Percentiles rank a stretch among this genome's conserved stretches.
Evolutionary conservation across 148 eudicot species (phyloP).

Genomic region (Linanthus parryae): DNA sequence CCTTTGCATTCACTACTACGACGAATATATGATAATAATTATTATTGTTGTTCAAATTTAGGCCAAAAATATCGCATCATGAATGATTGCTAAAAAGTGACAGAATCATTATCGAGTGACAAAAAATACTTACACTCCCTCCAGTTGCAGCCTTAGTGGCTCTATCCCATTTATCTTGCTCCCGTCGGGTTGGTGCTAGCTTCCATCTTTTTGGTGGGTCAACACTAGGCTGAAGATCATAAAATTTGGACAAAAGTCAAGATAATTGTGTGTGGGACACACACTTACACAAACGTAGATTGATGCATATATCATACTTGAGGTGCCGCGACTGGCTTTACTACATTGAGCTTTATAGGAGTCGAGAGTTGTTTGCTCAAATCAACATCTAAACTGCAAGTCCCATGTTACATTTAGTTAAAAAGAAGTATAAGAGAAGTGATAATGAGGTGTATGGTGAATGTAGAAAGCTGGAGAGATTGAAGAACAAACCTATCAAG

Average conservation of each 20-base stretch:
- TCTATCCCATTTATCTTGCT: constrained; percentile 91
- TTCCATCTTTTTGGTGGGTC: constrained; percentile 54
- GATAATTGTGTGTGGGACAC: not conserved
- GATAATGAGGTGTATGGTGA: too few relatives aligned
- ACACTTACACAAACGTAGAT: not conserved
- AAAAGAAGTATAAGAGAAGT: too few relatives aligned
- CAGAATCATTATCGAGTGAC: constrained; percentile 2
- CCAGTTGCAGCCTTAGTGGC: constrained; percentile 90
- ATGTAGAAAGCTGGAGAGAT: too few relatives aligned
- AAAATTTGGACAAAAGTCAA: too few relatives aligned
- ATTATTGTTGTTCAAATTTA: too few relatives aligned
- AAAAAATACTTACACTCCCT: constrained; percentile 67
- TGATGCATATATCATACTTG: constrained; percentile 32
- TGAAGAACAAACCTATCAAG: constrained; percentile 73
- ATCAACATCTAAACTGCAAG: constrained; percentile 79
- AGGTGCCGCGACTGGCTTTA: constrained; percentile 25
- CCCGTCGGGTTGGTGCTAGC: constrained; percentile 80
- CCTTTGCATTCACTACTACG: too few relatives aligned
- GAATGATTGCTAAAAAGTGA: too few relatives aligned
- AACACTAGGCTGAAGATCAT: constrained; percentile 30
- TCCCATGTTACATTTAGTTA: constrained; percentile 6
- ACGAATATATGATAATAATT: too few relatives aligned
- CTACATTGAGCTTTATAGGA: constrained; percentile 33
- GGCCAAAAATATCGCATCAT: constrained; percentile 2
- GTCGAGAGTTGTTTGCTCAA: constrained; percentile 62